These are phyloP conservation scores for Punica granatum DNA, from an alignment of 345 rosid genomes.

Conservation along the genomic window DNA sequence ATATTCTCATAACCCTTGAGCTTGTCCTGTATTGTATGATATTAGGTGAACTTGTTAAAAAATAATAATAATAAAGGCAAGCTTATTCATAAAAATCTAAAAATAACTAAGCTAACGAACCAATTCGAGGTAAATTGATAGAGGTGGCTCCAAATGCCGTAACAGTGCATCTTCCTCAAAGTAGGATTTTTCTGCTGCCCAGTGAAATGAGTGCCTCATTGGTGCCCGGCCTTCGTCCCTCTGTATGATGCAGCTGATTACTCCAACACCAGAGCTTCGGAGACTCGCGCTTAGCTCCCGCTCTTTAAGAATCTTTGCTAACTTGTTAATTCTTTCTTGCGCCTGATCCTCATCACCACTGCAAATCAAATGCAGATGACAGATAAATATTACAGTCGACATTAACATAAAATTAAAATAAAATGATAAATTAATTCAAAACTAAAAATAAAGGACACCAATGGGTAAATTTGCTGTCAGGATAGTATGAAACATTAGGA, in stretches of 20 bases:
- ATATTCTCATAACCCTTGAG: slow-evolving; percentile 76
- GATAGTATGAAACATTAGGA: background rate
- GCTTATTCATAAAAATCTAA: background rate
- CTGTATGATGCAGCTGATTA: slow-evolving; percentile 94
- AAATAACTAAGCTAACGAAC: slow-evolving; percentile 25
- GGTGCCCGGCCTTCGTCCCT: slow-evolving; percentile 99
- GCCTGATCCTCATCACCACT: slow-evolving; percentile 99
- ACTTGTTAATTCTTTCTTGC: slow-evolving; percentile 83
- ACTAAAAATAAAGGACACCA: background rate
- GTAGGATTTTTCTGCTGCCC: slow-evolving; percentile 70
- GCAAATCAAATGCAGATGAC: slow-evolving; percentile 20
- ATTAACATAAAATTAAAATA: background rate
- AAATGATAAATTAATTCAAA: background rate
- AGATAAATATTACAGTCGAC: background rate
- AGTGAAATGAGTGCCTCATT: slow-evolving; percentile 96
- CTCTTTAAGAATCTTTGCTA: slow-evolving; percentile 93
- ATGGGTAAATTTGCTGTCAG: background rate
- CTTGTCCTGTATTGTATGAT: slow-evolving; percentile 56
- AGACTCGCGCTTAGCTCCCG: slow-evolving; percentile 69
- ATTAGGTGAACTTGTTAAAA: background rate
- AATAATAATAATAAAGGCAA: background rate
- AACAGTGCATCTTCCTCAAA: slow-evolving; percentile 91
- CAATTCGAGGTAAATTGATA: slow-evolving; percentile 93
- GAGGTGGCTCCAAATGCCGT: slow-evolving; percentile 97
- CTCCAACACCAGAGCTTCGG: slow-evolving; percentile 77